Evolutionary conservation across 139 green algal species (phyloP).

Genomic region (Pycnococcus provasolii): DNA sequence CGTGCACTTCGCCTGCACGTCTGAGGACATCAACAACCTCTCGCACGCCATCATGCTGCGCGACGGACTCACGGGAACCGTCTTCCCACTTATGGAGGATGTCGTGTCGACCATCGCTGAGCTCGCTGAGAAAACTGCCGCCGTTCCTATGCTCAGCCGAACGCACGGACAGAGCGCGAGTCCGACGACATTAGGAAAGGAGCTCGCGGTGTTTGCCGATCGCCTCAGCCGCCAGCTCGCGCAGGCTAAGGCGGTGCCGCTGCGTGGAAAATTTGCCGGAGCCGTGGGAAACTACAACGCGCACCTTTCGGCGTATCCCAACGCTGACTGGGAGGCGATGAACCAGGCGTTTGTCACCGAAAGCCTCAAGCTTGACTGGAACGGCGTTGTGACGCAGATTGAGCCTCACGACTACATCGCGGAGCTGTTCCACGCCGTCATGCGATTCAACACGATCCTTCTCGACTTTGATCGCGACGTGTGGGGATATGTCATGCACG

Average conservation of each 20-base stretch:
- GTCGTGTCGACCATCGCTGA: slow-evolving; percentile 55
- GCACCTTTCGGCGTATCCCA: slow-evolving; percentile 85
- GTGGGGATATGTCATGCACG: slow-evolving; percentile 96
- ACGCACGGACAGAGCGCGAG: slow-evolving; percentile 96
- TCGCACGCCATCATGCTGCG: slow-evolving; percentile 90
- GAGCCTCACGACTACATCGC: slow-evolving; percentile 99
- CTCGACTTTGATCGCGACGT: slow-evolving; percentile 95
- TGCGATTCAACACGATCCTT: slow-evolving; percentile 92
- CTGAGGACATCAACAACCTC: slow-evolving; percentile 99
- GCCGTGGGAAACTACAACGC: slow-evolving; percentile 99
- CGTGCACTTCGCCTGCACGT: slow-evolving; percentile 97
- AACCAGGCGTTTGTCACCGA: slow-evolving; percentile 62
- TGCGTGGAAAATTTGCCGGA: slow-evolving; percentile 88
- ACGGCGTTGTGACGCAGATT: slow-evolving; percentile 67
- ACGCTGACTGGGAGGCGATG: slow-evolving; percentile 79
- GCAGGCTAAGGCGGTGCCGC: slow-evolving; percentile 47
- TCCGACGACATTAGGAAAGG: slow-evolving; percentile 97
- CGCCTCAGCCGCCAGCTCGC: slow-evolving; percentile 56
- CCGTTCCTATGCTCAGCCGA: slow-evolving; percentile 82
- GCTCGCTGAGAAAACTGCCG: slow-evolving; percentile 66
- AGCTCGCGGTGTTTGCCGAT: slow-evolving; percentile 92
- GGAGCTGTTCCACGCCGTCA: slow-evolving; percentile 73
- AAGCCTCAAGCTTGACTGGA: slow-evolving; percentile 78
- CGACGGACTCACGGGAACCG: slow-evolving; percentile 55
- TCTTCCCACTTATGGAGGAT: slow-evolving; percentile 53